Evolutionary conservation across 2,329 filamentous ascomycete genomes (phyloP), one percentile per base, ranked within the genome.

Genomic region (Trichoderma gracile): DNA sequence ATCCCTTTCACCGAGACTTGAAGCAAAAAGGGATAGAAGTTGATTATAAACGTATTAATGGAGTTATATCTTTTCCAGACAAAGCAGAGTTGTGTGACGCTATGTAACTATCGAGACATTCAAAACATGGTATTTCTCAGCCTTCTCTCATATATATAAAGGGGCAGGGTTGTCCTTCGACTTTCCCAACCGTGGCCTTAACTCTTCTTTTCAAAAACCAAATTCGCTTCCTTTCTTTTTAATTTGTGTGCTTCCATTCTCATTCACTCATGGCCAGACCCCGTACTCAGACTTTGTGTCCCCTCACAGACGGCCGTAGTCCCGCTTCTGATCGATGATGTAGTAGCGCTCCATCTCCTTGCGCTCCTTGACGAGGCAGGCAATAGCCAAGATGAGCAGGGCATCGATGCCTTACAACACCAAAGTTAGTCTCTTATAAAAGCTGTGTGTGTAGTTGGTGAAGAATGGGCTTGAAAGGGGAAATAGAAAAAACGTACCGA

Each of bases 251-350:
- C 3, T 38, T 14, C 8, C 9, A 7, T 25, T 53, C 52, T 33
- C 10, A 56, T 66, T 19, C 23, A 42, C 17, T 43, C 43, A 38
- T 38, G 12, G 14, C 0, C 30, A 33, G 30, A 5, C 7, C n/a
- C n/a, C n/a, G n/a, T 2, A 2, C 30, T 12, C 30, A 9, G 10
- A 33, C 9, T 33, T 5, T 10, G 30, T 33, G 8, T 10, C 8
- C n/a, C 25, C 40, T 74, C 84, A 84, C 38, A 80, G 77, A 58
- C 81, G 76, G 66, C 75, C 76, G 68, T 79, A 78, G 59, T 87
- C 86, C 67, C 77, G 85, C 85, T 95, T 95, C 82, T 92, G 87
- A 73, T 94, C 91, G 71, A 95, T 93, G 73, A 90, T 84, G 65
- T 87, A 85, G 79, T 92, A 95, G 66, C 91, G 83, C 76, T 90